Evolutionary conservation across 2,329 filamentous ascomycete species (phyloP), one percentile per base, ranked within the genome.

Genomic region (Ophiocordyceps camponoti-saundersi): DNA sequence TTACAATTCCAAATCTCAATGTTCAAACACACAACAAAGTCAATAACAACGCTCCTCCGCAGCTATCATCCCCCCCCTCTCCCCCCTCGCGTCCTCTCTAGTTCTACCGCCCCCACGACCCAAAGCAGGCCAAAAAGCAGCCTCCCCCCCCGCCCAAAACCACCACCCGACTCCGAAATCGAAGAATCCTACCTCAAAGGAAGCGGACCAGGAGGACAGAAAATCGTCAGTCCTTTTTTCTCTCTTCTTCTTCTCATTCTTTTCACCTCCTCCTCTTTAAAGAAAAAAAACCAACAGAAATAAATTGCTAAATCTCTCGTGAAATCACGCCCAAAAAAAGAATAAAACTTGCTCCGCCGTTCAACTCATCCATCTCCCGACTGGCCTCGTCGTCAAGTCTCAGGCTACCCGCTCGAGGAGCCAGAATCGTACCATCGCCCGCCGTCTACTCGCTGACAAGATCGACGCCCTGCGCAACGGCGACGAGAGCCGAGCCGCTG

Each of bases 291-390:
- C 16, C 32, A 34, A 34, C 32, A 34, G 32, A 26, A 26, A 26
- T 26, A 26, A n/a, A n/a, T 40, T 40, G 36, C 18, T 15, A 5
- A 5, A 7, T 16, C 36, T 8, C 15, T 7, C 36, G 15, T 41
- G 3, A 41, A 16, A 7, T 3, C 39, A 32, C 30, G 6, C 39
- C 20, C 7, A 13, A 13, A 7, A 36, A 26, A 41, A 81, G 82
- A 98, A 98, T 67, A 98, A 98, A 77, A 98, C 92, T 23, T 88
- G 81, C 53, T 95, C 86, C 0, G 90, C 90, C 36, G 90, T 95
- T 2, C 92, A 98, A 61, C 72, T 98, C 34, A 92, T 82, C 54
- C 92, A 98, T 63, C 67, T 84, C 16, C 87, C 90, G 6, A 94
- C 89, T 1, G 90, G 90, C 50, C 79, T 95, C 46, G 89, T 96